These are phyloP conservation scores for Dendryphion nanum DNA, from an alignment of 2,329 filamentous ascomycete species.

Conservation along the genomic window DNA sequence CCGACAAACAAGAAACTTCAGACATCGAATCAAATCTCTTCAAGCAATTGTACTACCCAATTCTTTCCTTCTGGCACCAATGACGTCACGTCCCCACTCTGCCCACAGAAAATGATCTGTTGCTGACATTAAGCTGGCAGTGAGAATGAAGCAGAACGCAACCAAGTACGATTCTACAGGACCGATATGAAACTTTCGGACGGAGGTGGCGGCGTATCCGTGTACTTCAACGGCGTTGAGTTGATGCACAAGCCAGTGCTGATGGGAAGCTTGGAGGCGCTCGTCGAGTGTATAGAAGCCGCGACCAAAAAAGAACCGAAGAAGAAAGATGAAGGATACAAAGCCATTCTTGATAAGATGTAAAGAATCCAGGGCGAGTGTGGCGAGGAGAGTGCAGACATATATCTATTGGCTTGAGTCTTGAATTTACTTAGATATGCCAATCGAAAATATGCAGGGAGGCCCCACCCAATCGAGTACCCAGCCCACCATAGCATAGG, in stretches of 20 bases:
- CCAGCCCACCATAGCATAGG: too few relatives aligned
- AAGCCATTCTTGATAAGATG: too few relatives aligned
- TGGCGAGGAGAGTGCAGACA: too few relatives aligned
- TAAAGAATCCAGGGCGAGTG: too few relatives aligned
- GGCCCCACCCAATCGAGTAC: too few relatives aligned
- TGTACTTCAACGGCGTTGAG: conserved; percentile 6
- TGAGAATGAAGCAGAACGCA: conserved; percentile 1
- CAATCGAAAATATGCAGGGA: too few relatives aligned
- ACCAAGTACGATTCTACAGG: conserved; percentile 6
- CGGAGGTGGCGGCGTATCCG: conserved; percentile 5
- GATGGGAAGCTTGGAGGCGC: conserved; percentile 3
- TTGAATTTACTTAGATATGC: too few relatives aligned
- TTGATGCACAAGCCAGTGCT: conserved; percentile 6
- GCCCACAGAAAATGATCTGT: too few relatives aligned
- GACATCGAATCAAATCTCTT: conserved; percentile 4
- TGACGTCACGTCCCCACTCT: too few relatives aligned
- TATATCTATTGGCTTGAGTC: too few relatives aligned
- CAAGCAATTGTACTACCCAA: conserved; percentile 4
- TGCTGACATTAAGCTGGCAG: background rate
- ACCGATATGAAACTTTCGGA: conserved; percentile 5
- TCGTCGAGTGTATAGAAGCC: conserved; percentile 2
- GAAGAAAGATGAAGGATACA: background rate
- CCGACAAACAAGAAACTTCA: conserved; percentile 3
- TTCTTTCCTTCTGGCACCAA: too few relatives aligned
- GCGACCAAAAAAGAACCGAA: conserved; percentile 10